Conservation (phyloP, 108 stramenopile genomes). For the Discostella pseudostelligera region DNA sequence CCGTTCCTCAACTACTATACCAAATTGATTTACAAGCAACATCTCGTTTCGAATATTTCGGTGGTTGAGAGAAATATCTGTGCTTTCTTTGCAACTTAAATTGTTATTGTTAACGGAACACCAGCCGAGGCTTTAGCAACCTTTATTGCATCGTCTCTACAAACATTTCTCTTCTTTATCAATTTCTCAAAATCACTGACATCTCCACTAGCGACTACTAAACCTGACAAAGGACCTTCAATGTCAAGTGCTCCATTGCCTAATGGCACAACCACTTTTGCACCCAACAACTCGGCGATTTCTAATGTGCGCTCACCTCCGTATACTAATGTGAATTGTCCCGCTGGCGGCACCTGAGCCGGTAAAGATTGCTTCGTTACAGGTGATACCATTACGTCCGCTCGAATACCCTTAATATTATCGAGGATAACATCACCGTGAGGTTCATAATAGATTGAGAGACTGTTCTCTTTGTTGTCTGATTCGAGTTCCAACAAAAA, state of each 20-base stretch:
- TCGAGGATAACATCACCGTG: slow-evolving; percentile 44
- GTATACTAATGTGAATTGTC: slow-evolving; percentile 42
- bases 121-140: slow-evolving; percentile 1
- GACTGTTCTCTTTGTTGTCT: slow-evolving; percentile 6
- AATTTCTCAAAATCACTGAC: slow-evolving; percentile 37
- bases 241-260: slow-evolving; percentile 43
- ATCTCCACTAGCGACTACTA: slow-evolving; percentile 30
- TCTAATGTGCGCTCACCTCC: slow-evolving; percentile 40
- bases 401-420: slow-evolving; percentile 16
- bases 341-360: slow-evolving; percentile 21
- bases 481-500: slow-evolving; percentile 26
- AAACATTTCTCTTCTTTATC: slow-evolving; percentile 19
- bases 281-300: slow-evolving; percentile 34
- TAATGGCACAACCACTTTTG: slow-evolving; percentile 31
- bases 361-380: slow-evolving; percentile 43
- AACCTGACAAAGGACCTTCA: slow-evolving; percentile 38
- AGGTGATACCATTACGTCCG: slow-evolving; percentile 47
- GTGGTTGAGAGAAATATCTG: no score
- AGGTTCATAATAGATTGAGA: slow-evolving; percentile 56
- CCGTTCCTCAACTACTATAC: no score
- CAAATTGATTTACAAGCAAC: no score
- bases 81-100: no score
- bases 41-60: no score
- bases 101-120: not conserved
- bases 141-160: not conserved